phyloP scores from a whole-genome alignment of 371 early-diverging fungal genomes.

The Cokeromyces recurvatus region DNA sequence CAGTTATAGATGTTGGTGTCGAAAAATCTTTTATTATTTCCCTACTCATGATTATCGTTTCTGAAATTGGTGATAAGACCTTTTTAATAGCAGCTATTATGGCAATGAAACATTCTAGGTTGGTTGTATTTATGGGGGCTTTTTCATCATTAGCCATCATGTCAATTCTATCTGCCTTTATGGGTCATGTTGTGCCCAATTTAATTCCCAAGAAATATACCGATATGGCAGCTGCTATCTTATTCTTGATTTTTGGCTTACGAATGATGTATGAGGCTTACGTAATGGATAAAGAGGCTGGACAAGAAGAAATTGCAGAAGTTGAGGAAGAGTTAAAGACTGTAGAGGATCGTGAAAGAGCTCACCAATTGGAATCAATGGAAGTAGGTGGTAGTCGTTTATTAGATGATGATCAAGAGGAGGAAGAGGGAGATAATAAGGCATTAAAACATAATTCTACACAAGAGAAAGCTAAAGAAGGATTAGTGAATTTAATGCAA shows the following conservation, averaged over 20 bases:
- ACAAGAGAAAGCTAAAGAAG: conserved; percentile 29
- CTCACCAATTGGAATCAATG: conserved; percentile 52
- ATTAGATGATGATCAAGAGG: not conserved
- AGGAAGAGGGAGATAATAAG: not conserved
- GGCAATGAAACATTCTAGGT: conserved; percentile 90
- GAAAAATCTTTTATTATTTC: conserved; percentile 52
- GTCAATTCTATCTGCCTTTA: conserved; percentile 89
- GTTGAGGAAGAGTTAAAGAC: conserved; percentile 84
- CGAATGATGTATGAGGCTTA: conserved; percentile 84
- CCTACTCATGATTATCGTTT: conserved; percentile 82
- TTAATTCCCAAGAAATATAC: conserved; percentile 83
- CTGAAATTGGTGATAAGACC: conserved; percentile 97
- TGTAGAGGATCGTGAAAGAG: conserved; percentile 61
- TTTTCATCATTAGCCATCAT: conserved; percentile 85
- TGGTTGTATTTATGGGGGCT: conserved; percentile 85
- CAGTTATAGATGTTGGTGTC: not conserved
- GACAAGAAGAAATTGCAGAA: conserved; percentile 82
- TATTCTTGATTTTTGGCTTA: conserved; percentile 90
- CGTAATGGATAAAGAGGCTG: conserved; percentile 85
- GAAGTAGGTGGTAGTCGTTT: conserved; percentile 20
- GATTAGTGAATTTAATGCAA: conserved; percentile 57
- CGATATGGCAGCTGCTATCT: conserved; percentile 72
- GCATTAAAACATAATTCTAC: not conserved
- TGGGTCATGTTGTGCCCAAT: conserved; percentile 87
- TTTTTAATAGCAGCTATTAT: conserved; percentile 95